Conservation (phyloP, 768 basidiomycete genomes). For the Lactifluus subvellereus region DNA sequence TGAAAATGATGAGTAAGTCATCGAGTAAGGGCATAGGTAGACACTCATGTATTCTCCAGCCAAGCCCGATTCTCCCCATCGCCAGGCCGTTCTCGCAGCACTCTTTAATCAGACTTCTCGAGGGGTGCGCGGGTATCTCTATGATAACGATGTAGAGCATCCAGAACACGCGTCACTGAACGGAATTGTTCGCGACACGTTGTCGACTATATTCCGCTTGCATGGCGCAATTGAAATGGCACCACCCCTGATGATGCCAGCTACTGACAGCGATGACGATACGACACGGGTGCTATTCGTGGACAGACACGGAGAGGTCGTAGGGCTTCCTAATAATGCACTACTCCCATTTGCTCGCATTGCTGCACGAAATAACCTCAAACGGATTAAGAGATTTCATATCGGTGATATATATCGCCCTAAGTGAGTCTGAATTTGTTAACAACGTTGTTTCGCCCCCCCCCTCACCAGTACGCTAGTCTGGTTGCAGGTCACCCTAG, state of each 20-base stretch:
- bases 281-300: slow-evolving; percentile 65
- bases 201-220: slow-evolving; percentile 72
- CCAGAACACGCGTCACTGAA: slow-evolving; percentile 68
- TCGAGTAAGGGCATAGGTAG: neutral
- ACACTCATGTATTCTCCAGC: slow-evolving; percentile 36
- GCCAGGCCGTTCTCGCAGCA: slow-evolving; percentile 68
- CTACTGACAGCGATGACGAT: slow-evolving; percentile 56
- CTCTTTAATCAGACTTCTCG: slow-evolving; percentile 71
- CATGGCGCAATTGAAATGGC: slow-evolving; percentile 90
- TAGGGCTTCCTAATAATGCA: slow-evolving; percentile 65
- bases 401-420: slow-evolving; percentile 67
- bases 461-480: slow-evolving; percentile 33
- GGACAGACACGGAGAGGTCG: slow-evolving; percentile 73
- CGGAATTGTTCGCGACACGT: slow-evolving; percentile 68
- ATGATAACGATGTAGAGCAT: slow-evolving; percentile 62
- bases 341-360: slow-evolving; percentile 75
- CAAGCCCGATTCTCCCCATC: slow-evolving; percentile 75
- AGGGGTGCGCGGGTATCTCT: slow-evolving; percentile 60
- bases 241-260: slow-evolving; percentile 77
- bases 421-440: slow-evolving; percentile 39
- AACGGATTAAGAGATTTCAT: slow-evolving; percentile 79
- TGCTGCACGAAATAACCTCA: slow-evolving; percentile 60
- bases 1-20: slow-evolving; percentile 63
- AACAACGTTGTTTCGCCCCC: neutral
- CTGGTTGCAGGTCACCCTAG: slow-evolving; percentile 68